Evolutionary conservation across 805 yeast species (phyloP).

Genomic region (Cyberlindnera saturnus): DNA sequence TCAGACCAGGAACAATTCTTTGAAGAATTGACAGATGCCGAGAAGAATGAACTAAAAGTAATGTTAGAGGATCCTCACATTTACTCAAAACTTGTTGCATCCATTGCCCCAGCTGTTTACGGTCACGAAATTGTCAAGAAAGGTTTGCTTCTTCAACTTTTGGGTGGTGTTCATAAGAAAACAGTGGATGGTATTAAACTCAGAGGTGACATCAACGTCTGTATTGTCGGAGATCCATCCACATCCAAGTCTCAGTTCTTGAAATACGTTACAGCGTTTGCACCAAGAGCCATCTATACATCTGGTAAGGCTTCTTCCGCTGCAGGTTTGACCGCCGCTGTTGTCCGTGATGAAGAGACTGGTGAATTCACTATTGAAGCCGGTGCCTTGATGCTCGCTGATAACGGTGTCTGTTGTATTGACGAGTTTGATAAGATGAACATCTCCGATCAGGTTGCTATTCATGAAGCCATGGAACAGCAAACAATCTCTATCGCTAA

Average conservation of each 20-base stretch:
- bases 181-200: slow-evolving; percentile 92
- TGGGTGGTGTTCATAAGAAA: slow-evolving; percentile 93
- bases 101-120: slow-evolving; percentile 93
- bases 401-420: slow-evolving; percentile 96
- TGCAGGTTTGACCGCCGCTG: slow-evolving; percentile 98
- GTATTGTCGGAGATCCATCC: slow-evolving; percentile 97
- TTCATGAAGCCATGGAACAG: slow-evolving; percentile 99
- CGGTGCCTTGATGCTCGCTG: slow-evolving; percentile 97
- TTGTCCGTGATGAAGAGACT: slow-evolving; percentile 93
- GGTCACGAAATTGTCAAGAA: slow-evolving; percentile 94
- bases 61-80: slow-evolving; percentile 89
- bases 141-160: slow-evolving; percentile 79
- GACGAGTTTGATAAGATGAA: slow-evolving; percentile 99
- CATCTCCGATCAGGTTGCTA: slow-evolving; percentile 90
- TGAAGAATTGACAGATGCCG: slow-evolving; percentile 71
- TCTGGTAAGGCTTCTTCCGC: slow-evolving; percentile 99
- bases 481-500: slow-evolving; percentile 97
- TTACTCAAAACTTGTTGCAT: slow-evolving; percentile 75
- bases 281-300: slow-evolving; percentile 93
- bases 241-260: slow-evolving; percentile 94
- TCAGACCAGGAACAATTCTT: slow-evolving; percentile 78
- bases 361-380: slow-evolving; percentile 98
- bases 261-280: slow-evolving; percentile 84
- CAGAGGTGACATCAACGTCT: slow-evolving; percentile 94
- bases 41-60: slow-evolving; percentile 74